These are phyloP conservation scores for Umbelopsis sp. DNA, from an alignment of 192 early-diverging fungal genomes.

Conservation along the genomic window DNA sequence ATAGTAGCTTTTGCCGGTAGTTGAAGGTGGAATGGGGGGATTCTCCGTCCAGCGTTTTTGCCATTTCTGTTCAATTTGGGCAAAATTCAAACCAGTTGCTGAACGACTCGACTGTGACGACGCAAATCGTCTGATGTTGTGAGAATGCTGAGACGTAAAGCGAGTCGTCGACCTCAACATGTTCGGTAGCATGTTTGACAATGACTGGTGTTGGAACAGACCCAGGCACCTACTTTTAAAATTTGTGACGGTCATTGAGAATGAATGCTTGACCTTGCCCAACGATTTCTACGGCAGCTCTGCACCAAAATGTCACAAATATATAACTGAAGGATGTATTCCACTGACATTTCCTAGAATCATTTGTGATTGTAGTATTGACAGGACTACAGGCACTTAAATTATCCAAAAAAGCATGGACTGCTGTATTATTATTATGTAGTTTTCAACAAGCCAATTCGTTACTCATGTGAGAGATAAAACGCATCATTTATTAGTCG, in stretches of 20 bases:
- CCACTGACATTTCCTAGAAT: too few relatives aligned
- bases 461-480: too few relatives aligned
- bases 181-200: neutral
- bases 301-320: too few relatives aligned
- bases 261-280: neutral
- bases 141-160: neutral
- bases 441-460: too few relatives aligned
- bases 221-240: neutral
- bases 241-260: neutral
- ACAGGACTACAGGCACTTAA: too few relatives aligned
- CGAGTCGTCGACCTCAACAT: neutral
- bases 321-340: too few relatives aligned
- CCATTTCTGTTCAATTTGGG: conserved; percentile 67
- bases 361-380: too few relatives aligned
- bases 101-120: neutral
- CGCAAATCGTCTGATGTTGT: neutral
- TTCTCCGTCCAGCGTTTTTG: conserved; percentile 49
- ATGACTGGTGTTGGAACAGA: neutral
- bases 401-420: too few relatives aligned
- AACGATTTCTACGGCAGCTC: too few relatives aligned
- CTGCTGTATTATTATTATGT: too few relatives aligned
- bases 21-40: conserved; percentile 9
- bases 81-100: conserved; percentile 46
- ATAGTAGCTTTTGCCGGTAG: conserved; percentile 66
- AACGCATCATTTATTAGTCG: too few relatives aligned